phyloP scores from a whole-genome alignment of 306 rosid species.

The Oemleria cerasiformis region DNA sequence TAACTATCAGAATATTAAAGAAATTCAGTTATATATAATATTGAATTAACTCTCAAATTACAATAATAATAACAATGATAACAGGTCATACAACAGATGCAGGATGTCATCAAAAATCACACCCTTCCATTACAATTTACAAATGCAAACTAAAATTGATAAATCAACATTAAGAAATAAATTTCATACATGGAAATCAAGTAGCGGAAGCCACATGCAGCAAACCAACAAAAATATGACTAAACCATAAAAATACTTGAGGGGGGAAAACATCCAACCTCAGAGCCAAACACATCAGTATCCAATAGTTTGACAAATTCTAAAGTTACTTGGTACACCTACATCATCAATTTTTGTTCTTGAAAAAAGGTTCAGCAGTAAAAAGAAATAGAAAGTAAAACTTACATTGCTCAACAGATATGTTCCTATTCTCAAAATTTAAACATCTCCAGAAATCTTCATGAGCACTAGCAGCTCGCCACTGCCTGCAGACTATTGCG shows the following conservation, averaged over 20 bases:
- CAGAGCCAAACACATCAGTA: background rate
- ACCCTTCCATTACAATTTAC: background rate
- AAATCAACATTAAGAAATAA: background rate
- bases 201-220: background rate
- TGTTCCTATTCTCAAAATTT: slow-evolving; percentile 84
- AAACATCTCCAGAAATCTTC: slow-evolving; percentile 95
- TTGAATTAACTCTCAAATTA: background rate
- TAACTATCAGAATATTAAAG: too few relatives aligned
- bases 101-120: background rate
- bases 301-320: background rate
- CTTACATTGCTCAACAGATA: slow-evolving; percentile 91
- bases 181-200: background rate
- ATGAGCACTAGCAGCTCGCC: slow-evolving; percentile 94
- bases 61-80: too few relatives aligned
- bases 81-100: background rate
- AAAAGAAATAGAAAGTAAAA: slow-evolving; percentile 1
- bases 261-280: background rate
- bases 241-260: too few relatives aligned
- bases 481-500: slow-evolving; percentile 89
- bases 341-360: background rate
- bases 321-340: background rate
- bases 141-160: background rate
- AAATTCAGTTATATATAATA: background rate
- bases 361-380: background rate
- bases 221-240: background rate